These are phyloP conservation scores for Neoboletus brunneissimus DNA, from an alignment of 768 basidiomycete species.

Conservation along the genomic window DNA sequence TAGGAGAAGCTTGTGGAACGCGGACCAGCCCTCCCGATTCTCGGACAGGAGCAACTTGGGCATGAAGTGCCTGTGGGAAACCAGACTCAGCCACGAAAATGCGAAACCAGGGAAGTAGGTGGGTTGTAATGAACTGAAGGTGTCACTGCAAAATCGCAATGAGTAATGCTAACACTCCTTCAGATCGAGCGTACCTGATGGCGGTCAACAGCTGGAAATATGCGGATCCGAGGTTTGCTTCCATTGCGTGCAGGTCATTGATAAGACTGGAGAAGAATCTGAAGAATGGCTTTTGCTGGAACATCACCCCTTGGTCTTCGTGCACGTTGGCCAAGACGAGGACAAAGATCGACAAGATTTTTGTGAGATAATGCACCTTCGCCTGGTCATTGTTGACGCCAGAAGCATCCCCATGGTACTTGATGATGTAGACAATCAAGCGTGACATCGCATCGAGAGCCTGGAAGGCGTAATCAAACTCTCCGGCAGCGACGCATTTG, in stretches of 20 bases:
- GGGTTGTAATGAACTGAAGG: conserved; percentile 93
- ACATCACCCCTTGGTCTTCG: conserved; percentile 86
- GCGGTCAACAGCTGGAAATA: conserved; percentile 88
- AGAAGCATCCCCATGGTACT: conserved; percentile 96
- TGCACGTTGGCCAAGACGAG: conserved; percentile 93
- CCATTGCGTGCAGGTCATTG: conserved; percentile 86
- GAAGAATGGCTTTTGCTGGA: conserved; percentile 98
- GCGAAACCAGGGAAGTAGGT: conserved; percentile 97
- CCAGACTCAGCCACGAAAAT: conserved; percentile 95
- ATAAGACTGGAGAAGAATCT: conserved; percentile 96
- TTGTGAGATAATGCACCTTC: conserved; percentile 94
- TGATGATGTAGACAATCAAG: conserved; percentile 96
- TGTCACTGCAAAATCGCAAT: conserved; percentile 57
- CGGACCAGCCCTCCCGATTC: conserved; percentile 94
- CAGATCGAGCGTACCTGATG: conserved; percentile 58
- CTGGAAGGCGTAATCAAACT: conserved; percentile 79
- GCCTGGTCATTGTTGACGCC: conserved; percentile 92
- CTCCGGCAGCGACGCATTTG: conserved; percentile 68
- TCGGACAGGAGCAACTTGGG: conserved; percentile 86
- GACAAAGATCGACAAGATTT: conserved; percentile 96
- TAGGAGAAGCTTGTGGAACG: conserved; percentile 91
- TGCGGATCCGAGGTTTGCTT: conserved; percentile 78
- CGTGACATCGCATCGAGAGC: conserved; percentile 94
- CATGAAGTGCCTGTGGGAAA: conserved; percentile 97
- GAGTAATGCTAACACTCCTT: neutral